Percentiles rank a stretch among this genome's conserved stretches.
phyloP scores from a whole-genome alignment of 164 flowering plant genomes.

The Umbellularia californica region DNA sequence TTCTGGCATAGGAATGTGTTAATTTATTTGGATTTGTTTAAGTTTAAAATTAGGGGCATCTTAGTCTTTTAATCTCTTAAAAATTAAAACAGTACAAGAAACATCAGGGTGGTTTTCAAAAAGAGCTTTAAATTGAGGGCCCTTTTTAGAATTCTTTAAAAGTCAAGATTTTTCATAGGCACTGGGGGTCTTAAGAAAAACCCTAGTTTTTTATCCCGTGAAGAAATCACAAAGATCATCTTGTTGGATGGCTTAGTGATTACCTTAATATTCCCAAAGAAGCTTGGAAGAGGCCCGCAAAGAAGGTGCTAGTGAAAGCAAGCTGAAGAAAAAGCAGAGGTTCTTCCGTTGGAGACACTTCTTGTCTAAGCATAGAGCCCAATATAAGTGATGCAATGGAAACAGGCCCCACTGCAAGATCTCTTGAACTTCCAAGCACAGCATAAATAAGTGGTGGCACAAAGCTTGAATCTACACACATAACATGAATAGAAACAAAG shows the following conservation, averaged over 20 bases:
- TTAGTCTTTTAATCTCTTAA: too few species aligned
- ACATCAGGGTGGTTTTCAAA: too few species aligned
- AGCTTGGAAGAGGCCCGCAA: slow-evolving; percentile 85
- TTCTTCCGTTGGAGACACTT: slow-evolving; percentile 53
- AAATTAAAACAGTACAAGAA: too few species aligned
- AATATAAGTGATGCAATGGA: slow-evolving; percentile 79
- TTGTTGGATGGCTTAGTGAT: neutral
- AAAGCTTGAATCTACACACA: slow-evolving; percentile 76
- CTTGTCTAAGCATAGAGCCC: slow-evolving; percentile 77
- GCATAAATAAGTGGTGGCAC: slow-evolving; percentile 88
- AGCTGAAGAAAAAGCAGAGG: slow-evolving; percentile 69
- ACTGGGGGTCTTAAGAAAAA: too few species aligned
- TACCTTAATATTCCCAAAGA: slow-evolving; percentile 79
- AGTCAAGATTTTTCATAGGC: too few species aligned
- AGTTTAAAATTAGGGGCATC: too few species aligned
- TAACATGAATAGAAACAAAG: neutral
- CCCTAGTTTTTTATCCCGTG: too few species aligned
- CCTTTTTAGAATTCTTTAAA: too few species aligned
- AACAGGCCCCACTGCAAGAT: slow-evolving; percentile 88
- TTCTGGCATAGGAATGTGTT: too few species aligned
- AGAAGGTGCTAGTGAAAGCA: slow-evolving; percentile 75
- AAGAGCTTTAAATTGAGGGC: too few species aligned
- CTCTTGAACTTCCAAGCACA: slow-evolving; percentile 78
- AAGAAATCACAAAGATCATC: neutral
- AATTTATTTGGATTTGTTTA: too few species aligned